These are phyloP conservation scores for Stephania cephalantha DNA, from an alignment of 164 flowering plant genomes.

Conservation along the genomic window DNA sequence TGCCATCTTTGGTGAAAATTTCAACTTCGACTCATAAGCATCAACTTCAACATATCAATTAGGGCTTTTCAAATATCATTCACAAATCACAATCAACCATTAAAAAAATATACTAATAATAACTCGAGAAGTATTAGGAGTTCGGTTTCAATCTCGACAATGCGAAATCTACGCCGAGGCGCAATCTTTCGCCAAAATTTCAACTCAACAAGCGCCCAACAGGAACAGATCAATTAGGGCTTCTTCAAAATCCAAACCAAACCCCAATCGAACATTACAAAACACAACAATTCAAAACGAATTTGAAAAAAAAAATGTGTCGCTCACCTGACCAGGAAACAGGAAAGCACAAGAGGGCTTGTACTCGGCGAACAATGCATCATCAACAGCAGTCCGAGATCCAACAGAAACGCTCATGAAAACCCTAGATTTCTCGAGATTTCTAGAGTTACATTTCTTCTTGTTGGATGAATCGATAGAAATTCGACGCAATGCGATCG, in stretches of 20 bases:
- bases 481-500: slow-evolving; percentile 32
- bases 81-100: neutral
- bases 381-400: slow-evolving; percentile 47
- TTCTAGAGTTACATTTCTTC: slow-evolving; percentile 17
- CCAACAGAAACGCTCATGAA: slow-evolving; percentile 66
- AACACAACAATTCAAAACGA: neutral
- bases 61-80: neutral
- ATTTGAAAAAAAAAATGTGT: neutral
- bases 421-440: slow-evolving; percentile 48
- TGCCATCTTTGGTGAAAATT: neutral
- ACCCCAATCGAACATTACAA: neutral
- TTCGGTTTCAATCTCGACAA: too few species aligned
- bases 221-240: too few species aligned
- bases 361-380: slow-evolving; percentile 70
- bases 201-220: too few species aligned
- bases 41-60: neutral
- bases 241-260: too few species aligned
- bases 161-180: too few species aligned
- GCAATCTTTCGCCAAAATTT: too few species aligned
- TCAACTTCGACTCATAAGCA: neutral
- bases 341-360: slow-evolving; percentile 72
- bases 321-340: slow-evolving; percentile 90
- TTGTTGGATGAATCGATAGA: slow-evolving; percentile 14
- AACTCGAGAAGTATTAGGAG: too few species aligned
- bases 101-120: neutral